Base-by-base conservation (phyloP, 1,284 basidiomycete genomes). In the Ustilago shanxiensis region DNA sequence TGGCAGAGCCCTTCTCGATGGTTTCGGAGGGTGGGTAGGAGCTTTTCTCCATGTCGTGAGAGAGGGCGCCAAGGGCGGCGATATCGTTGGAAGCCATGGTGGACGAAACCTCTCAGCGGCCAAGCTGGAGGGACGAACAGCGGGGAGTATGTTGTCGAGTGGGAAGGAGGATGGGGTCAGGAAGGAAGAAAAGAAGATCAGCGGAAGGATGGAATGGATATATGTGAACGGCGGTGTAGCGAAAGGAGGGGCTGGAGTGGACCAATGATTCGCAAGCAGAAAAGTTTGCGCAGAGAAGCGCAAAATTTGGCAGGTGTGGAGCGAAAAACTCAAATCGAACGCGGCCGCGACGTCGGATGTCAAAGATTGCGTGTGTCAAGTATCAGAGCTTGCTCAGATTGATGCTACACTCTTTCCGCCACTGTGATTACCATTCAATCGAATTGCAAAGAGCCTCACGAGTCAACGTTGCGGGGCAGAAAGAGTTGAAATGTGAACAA, bases 41-140 rank as follows among this genome's bases (percentile, higher is more conserved):
- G 44, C 44, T 50, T 59, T 73, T 73, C 53, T 73, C 71, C 58
- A 67, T 29, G 26, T 72, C 70, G 37, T 64, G 53, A 35, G 64
- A 56, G 57, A 63, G 60, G 10, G 53, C 39, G 20, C 16, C 33
- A 31, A 49, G 37, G 39, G 51, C 47, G 16, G 56, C 59, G 14
- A 37, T 58, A 26, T 63, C 57, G 52, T 31, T 63, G 31, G 64
- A 67, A 35, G 70, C 56, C 70, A 72, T 72, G 11, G 10, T 54
- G 44, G 1, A 8, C 10, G 29, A 28, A n/a, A 39, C 39, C 49
- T 53, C 37, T 28, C 35, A 22, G n/a, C 44, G 9, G 22, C 13
- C 14, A 22, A 20, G 50, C 50, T 33, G 55, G 39, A 52, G 6
- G 47, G 45, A n/a, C n/a, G 11, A 11, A 44, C 20, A 16, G 51